A percentile compares a stretch with the other conserved stretches of the same genome.
These are phyloP conservation scores for Mortierella alpina DNA, from an alignment of 192 early-diverging fungal genomes.

Conservation along the genomic window DNA sequence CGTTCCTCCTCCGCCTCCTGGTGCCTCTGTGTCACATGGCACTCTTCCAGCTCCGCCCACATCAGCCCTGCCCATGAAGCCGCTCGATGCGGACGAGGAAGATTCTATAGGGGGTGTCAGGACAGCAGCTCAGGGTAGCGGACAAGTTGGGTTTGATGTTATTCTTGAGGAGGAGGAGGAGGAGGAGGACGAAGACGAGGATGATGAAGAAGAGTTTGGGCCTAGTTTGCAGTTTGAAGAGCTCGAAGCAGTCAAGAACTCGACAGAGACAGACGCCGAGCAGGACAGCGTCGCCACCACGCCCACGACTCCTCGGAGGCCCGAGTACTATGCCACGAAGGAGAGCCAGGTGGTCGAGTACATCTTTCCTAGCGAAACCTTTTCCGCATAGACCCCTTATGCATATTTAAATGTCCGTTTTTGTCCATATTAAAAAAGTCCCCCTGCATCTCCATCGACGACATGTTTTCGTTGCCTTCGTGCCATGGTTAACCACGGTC, in stretches of 20 bases:
- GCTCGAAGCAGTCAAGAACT: conserved; percentile 16
- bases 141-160: conserved; percentile 2
- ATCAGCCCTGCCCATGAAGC: conserved; percentile 32
- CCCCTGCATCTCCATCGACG: too few species aligned
- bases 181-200: conserved; percentile 28
- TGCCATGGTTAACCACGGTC: too few species aligned
- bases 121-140: neutral
- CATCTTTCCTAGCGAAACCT: conserved; percentile 51
- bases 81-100: conserved; percentile 1
- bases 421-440: too few species aligned
- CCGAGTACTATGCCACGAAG: conserved; percentile 52
- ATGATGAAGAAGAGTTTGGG: conserved; percentile 29
- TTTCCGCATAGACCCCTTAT: conserved; percentile 2
- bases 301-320: conserved; percentile 15
- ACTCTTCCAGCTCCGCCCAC: conserved; percentile 43
- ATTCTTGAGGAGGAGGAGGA: conserved; percentile 36
- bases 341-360: conserved; percentile 49
- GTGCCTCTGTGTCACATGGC: neutral
- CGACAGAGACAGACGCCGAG: conserved; percentile 12
- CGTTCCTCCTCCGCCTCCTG: conserved; percentile 22
- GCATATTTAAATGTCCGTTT: neutral
- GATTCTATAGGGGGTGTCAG: neutral
- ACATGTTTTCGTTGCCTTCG: too few species aligned
- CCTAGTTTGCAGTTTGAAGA: conserved; percentile 30
- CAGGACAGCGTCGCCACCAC: conserved; percentile 17